Evolutionary conservation across 805 yeast species (phyloP).

Genomic region (Teunomyces aglyptinius): DNA sequence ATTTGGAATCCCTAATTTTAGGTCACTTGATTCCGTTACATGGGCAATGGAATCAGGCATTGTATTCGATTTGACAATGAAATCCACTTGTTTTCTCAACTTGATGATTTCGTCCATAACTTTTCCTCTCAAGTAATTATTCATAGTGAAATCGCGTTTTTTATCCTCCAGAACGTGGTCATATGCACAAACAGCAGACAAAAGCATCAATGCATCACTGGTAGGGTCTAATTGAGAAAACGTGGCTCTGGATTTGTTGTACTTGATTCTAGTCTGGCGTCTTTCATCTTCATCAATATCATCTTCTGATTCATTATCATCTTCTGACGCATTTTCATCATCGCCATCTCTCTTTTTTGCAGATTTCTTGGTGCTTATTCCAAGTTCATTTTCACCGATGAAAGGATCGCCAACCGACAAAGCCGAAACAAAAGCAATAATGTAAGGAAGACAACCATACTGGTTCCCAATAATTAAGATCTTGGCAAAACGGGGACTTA

Average conservation of each 20-base stretch:
- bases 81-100: constrained; percentile 73
- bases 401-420: constrained; percentile 94
- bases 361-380: constrained; percentile 33
- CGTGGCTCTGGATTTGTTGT: constrained; percentile 53
- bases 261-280: constrained; percentile 48
- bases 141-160: constrained; percentile 48
- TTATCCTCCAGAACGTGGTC: constrained; percentile 64
- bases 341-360: constrained; percentile 17
- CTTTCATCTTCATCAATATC: constrained; percentile 37
- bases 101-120: constrained; percentile 82
- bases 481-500: constrained; percentile 90
- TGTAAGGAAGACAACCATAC: constrained; percentile 76
- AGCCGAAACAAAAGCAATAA: constrained; percentile 90
- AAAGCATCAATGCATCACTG: constrained; percentile 71
- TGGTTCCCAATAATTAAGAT: constrained; percentile 88
- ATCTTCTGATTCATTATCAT: constrained; percentile 34
- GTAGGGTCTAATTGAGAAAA: constrained; percentile 67
- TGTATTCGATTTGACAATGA: constrained; percentile 68
- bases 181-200: constrained; percentile 84
- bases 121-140: constrained; percentile 73
- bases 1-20: constrained; percentile 65
- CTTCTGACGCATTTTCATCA: constrained; percentile 32
- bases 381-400: constrained; percentile 69
- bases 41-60: constrained; percentile 59
- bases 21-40: constrained; percentile 26